phyloP scores from a whole-genome alignment of 2,329 filamentous ascomycete genomes.

The Colletotrichum sp. region DNA sequence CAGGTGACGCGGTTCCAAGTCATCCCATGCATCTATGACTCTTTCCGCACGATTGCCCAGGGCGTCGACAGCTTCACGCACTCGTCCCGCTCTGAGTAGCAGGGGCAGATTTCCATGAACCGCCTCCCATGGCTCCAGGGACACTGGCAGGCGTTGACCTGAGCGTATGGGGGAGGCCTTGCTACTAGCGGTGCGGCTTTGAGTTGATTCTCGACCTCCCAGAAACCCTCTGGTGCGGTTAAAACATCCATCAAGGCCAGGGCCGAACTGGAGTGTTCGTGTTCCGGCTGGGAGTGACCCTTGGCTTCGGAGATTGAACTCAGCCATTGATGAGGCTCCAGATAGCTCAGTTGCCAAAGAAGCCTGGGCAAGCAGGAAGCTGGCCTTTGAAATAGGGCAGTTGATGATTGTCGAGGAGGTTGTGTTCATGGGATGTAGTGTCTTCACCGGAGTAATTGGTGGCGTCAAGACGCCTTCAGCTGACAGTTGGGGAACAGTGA shows the following conservation, averaged over 20 bases:
- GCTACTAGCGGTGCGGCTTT: neutral
- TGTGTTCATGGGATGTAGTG: neutral
- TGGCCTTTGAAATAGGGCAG: conserved; percentile 13
- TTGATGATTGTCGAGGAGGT: neutral
- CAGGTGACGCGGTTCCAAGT: neutral
- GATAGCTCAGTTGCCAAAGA: neutral
- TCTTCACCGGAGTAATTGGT: neutral
- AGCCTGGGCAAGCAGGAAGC: conserved; percentile 13
- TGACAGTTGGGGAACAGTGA: neutral
- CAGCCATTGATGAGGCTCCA: neutral
- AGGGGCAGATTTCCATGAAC: neutral
- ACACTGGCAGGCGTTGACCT: neutral
- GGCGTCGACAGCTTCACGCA: conserved; percentile 8
- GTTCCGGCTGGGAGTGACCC: neutral
- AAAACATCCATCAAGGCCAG: conserved; percentile 10
- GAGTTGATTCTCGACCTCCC: neutral
- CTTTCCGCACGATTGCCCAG: neutral
- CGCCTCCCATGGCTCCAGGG: conserved; percentile 10
- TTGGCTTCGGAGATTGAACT: neutral
- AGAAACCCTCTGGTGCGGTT: neutral
- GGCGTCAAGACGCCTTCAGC: neutral
- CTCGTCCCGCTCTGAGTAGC: neutral
- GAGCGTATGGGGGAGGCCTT: neutral
- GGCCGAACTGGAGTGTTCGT: conserved; percentile 5
- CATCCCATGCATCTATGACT: neutral